Conservation (phyloP, 352 stramenopile genomes). For the Plasmopara viticola region DNA sequence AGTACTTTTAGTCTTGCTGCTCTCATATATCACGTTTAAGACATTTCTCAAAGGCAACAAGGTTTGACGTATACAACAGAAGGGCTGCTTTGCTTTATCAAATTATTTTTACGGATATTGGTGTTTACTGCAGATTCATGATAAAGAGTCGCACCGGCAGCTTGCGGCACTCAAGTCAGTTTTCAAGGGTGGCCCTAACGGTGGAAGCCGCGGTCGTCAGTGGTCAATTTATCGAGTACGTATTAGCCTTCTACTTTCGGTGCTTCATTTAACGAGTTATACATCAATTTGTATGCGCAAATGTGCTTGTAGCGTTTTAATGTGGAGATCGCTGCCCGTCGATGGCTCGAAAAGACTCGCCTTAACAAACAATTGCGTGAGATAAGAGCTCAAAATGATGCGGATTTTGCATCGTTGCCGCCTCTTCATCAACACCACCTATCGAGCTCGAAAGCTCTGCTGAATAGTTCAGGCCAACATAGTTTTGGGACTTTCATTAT, state of each 20-base stretch:
- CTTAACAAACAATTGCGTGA: constrained; percentile 44
- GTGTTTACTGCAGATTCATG: constrained; percentile 31
- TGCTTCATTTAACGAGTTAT: not conserved
- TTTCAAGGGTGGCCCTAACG: constrained; percentile 38
- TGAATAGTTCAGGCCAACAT: constrained; percentile 15
- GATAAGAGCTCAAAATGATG: constrained; percentile 43
- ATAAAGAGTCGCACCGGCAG: constrained; percentile 49
- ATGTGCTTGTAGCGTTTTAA: constrained; percentile 46
- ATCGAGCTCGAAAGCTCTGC: constrained; percentile 20
- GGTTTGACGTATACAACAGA: constrained; percentile 13
- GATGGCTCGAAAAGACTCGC: constrained; percentile 59
- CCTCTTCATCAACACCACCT: constrained; percentile 26
- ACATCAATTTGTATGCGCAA: too few species aligned
- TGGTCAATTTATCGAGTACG: constrained; percentile 70
- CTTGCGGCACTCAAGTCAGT: constrained; percentile 41
- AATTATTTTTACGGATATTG: not conserved
- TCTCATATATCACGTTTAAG: constrained; percentile 74
- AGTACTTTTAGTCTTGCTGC: constrained; percentile 62
- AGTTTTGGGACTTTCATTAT: constrained; percentile 41
- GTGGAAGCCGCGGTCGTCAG: constrained; percentile 35
- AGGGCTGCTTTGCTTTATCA: not conserved
- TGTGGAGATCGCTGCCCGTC: constrained; percentile 44
- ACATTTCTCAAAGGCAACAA: constrained; percentile 63
- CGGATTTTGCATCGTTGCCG: constrained; percentile 59
- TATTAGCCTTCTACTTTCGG: constrained; percentile 1